Evolutionary conservation across 495 filamentous ascomycete species (phyloP).

Genomic region (Penicillium pancosmium): DNA sequence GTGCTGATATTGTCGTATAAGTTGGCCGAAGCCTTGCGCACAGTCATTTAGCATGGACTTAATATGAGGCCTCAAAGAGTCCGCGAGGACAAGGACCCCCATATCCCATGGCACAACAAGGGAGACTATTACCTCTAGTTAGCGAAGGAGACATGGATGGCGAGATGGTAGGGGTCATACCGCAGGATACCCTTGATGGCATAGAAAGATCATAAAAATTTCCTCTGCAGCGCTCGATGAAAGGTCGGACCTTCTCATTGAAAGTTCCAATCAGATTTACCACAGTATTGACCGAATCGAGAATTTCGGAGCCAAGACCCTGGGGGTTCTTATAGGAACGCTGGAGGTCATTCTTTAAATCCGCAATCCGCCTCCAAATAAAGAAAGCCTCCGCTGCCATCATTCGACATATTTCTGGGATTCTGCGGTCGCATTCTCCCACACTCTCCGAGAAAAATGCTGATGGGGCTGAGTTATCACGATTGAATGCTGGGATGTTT

Average conservation of each 20-base stretch:
- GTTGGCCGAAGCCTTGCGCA: neutral
- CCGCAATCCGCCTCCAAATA: constrained; percentile 23
- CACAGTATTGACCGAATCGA: constrained; percentile 5
- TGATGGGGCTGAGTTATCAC: neutral
- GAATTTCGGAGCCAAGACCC: neutral
- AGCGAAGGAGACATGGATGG: neutral
- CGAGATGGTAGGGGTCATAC: constrained; percentile 6
- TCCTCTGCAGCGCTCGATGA: constrained; percentile 18
- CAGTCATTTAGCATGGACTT: neutral
- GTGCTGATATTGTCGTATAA: constrained; percentile 4
- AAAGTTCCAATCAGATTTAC: constrained; percentile 6
- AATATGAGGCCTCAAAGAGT: constrained; percentile 11
- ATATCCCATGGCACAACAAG: constrained; percentile 24
- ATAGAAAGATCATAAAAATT: constrained; percentile 19
- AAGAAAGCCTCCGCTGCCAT: constrained; percentile 21
- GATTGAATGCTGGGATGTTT: neutral
- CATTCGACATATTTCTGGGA: constrained; percentile 20
- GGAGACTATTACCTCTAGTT: constrained; percentile 16
- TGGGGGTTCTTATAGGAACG: neutral
- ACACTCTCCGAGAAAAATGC: neutral
- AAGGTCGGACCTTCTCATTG: constrained; percentile 16
- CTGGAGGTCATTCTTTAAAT: constrained; percentile 10
- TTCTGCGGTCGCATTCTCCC: constrained; percentile 11
- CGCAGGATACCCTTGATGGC: constrained; percentile 18
- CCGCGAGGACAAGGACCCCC: constrained; percentile 19